A percentile compares a stretch with the other conserved stretches of the same genome.
Evolutionary conservation across 1,139 yeast genomes (phyloP).

Genomic region (Suhomyces anneliseae): DNA sequence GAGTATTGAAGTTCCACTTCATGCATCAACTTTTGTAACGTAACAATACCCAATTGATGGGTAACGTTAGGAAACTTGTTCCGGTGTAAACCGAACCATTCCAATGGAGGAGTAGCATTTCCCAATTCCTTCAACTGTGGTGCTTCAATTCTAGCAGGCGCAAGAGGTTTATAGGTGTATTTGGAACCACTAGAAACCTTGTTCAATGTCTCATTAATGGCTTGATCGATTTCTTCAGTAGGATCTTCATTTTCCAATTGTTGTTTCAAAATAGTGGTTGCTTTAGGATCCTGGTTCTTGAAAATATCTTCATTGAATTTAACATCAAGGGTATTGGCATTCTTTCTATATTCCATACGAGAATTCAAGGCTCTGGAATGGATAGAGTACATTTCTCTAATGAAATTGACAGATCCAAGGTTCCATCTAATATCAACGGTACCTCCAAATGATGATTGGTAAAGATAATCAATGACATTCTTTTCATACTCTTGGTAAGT

Average conservation of each 20-base stretch:
- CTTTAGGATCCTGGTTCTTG: conserved; percentile 9
- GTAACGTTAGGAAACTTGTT: conserved; percentile 81
- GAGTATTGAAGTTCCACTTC: conserved; percentile 58
- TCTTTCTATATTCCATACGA: conserved; percentile 31
- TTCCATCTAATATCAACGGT: conserved; percentile 93
- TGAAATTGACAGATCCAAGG: conserved; percentile 85
- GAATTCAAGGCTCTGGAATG: conserved; percentile 52
- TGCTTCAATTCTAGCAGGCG: conserved; percentile 79
- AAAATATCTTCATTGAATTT: conserved; percentile 18
- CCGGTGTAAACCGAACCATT: conserved; percentile 95
- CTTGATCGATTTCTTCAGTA: conserved; percentile 42
- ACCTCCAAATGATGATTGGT: conserved; percentile 77
- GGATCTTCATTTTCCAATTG: conserved; percentile 31
- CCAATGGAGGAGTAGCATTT: conserved; percentile 95
- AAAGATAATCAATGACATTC: conserved; percentile 62
- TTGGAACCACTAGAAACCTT: conserved; percentile 63
- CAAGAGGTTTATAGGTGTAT: conserved; percentile 62
- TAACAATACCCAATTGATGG: conserved; percentile 74
- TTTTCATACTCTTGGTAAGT: conserved; percentile 58
- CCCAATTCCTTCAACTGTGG: conserved; percentile 91
- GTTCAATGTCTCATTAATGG: conserved; percentile 58
- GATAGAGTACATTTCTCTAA: conserved; percentile 77
- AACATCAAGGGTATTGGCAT: conserved; percentile 12
- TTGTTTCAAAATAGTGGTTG: conserved; percentile 15
- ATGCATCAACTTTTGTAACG: conserved; percentile 69